A percentile compares a stretch with the other conserved stretches of the same genome.
Conservation (phyloP, 495 filamentous ascomycete genomes). For the Penicillium coprophilum region DNA sequence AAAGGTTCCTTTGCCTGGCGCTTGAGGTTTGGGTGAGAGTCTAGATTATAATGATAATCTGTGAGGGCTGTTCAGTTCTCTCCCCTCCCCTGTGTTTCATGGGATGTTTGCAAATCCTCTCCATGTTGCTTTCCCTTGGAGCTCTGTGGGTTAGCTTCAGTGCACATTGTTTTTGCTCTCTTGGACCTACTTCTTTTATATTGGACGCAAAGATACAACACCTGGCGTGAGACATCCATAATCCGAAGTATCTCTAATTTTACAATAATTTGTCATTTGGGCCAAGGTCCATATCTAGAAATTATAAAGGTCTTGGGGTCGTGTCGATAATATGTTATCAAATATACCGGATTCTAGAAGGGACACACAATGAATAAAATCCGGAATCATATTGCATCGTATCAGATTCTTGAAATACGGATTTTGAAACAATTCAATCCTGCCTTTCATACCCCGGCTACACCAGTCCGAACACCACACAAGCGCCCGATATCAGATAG, state of each 20-base stretch:
- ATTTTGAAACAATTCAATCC: conserved; percentile 24
- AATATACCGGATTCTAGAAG: too few species aligned
- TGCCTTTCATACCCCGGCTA: conserved; percentile 25
- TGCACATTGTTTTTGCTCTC: conserved; percentile 3
- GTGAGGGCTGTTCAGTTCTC: neutral
- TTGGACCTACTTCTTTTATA: neutral
- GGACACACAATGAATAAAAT: neutral
- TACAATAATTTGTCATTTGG: too few species aligned
- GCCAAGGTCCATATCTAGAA: too few species aligned
- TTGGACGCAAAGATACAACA: neutral
- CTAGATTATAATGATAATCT: neutral
- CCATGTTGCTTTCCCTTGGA: neutral
- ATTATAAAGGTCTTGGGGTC: too few species aligned
- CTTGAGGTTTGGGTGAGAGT: conserved; percentile 5
- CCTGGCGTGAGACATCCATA: neutral
- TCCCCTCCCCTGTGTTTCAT: neutral
- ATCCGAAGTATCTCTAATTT: too few species aligned
- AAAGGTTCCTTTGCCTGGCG: conserved; percentile 22
- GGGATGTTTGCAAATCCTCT: neutral
- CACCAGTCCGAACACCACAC: conserved; percentile 39
- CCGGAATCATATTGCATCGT: conserved; percentile 11
- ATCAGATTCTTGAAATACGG: conserved; percentile 13
- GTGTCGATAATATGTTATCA: too few species aligned
- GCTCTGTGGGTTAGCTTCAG: neutral
- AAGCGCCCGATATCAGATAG: conserved; percentile 33